Evolutionary conservation across 768 basidiomycete genomes (phyloP), one percentile per base, ranked within the genome.

Genomic region (Collybia mongolica): DNA sequence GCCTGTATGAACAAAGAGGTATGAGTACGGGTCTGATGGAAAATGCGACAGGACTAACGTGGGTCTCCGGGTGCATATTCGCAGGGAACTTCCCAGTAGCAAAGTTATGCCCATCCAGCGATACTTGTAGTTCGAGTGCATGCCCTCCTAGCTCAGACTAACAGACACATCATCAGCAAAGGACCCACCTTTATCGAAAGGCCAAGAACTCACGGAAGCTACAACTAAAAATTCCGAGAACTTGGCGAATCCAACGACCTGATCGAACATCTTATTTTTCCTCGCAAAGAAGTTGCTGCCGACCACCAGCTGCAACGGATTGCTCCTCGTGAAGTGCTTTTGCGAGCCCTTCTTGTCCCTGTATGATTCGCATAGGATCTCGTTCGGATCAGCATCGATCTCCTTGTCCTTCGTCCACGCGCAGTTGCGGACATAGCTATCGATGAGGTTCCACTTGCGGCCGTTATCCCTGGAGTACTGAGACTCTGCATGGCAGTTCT

Each of bases 141-240:
- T 78, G 76, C 35, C 73, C 76, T 42, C 71, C 55, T 4, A 79
- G 73, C 9, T 82, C 68, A 58, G 81, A 76, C 83, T 85, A 52
- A 3, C 29, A 11, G 28, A 6, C 14, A 2, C 32, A 14, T 14
- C 35, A 52, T 42, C 23, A 51, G 37, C 51, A 26, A 42, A 35
- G 12, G 29, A 48, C 22, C 9, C 54, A 36, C 32, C 28, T 49
- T n/a, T 32, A 15, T 19, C 12, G 32, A 9, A 40, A 48, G 11
- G 23, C 35, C 28, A 1, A 52, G 48, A 20, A 61, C 84, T 46
- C 37, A 97, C 93, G 79, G 94, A 88, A 19, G 96, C 97, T 24
- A 98, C 96, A 39, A 98, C 84, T 64, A 98, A 76, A 65, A 90
- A 99, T 72, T 99, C 93, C 0, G 92, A 92, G 68, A 99, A 99